Base-by-base conservation (phyloP, 352 stramenopile species). In the Globisporangium perplexum region DNA sequence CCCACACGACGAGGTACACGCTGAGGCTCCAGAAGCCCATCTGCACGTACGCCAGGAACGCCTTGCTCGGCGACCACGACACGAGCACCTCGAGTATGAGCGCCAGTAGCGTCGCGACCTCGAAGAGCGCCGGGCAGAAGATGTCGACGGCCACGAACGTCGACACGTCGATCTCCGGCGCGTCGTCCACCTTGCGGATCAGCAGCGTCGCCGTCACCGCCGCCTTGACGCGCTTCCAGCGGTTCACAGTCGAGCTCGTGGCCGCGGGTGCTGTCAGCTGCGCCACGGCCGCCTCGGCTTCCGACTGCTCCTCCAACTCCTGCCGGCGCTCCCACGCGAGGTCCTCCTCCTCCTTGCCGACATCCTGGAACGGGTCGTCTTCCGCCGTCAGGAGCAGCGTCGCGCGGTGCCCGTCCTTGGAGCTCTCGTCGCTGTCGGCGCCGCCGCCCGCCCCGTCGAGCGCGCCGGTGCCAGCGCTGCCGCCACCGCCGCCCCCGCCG, bases 61-160 rank as follows among this genome's bases (percentile, higher is more conserved):
- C 72, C 39, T 82, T 69, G n/a, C 65, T 76, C 17, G 79, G 60
- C 12, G 72, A 87, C 68, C 72, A 83, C 31, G 74, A 73, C 49
- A 62, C 50, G 22, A 81, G 48, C 30, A 91, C 64, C 56, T 83
- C 74, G 7, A 71, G 47, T 4, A 87, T 17, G 50, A 86, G 77
- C n/a, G 65, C 52, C 23, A 69, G 12, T n/a, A 65, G 47, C 44
- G 81, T 92, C 17, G 68, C 50, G 33, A 88, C 22, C 56, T 92
- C 81, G 45, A 90, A 92, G 10, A 88, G 23, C 43, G 88, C 70
- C 0, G 81, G 81, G 41, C 78, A 92, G 43, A 90, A 69, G 39
- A 92, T 59, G 30, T 92, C 81, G 20, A 90, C 81, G 31, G 85
- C 54, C 22, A 92, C 54, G 59, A 92, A 92, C 18, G 81, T 90